Evolutionary conservation across 108 stramenopile genomes (phyloP), one percentile per base, ranked within the genome.

Genomic region (Skeletonema marinoi): DNA sequence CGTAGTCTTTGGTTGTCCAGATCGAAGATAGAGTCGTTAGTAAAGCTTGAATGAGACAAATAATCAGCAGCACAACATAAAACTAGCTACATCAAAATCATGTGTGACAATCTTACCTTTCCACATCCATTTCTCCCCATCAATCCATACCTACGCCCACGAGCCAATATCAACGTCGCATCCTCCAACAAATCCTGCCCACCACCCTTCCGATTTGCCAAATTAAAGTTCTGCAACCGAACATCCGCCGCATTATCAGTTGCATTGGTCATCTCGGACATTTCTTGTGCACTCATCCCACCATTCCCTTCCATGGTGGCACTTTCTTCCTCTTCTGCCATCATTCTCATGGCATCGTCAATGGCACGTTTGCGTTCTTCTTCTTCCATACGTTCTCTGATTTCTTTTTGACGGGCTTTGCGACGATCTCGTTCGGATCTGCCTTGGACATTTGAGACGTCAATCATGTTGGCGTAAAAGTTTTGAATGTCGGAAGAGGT

Each of bases 41-140:
- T 16, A n/a, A 46, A 46, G 3, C 0, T 16, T 46, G 14, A n/a
- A n/a, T 14, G 16, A 46, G 44, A 4, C 16, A 46, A 46, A 41
- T 35, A n/a, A n/a, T n/a, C n/a, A n/a, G n/a, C 12, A 12, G 39
- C 11, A 10, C 39, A 41, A 10, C 39, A 41, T 12, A 11, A 0
- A n/a, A 46, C 14, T 46, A 4, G 44, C 16, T 4, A 46, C 44
- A 46, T 3, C 16, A 46, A 1, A 46, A 16, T 2, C 2, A 11
- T 11, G 2, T 41, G 44, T n/a, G 2, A 63, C 59, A 95, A 71
- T 31, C 94, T 96, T 32, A 93, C 92, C 76, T 97, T 98, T 2
- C 98, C 98, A 59, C 88, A 86, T 3, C 92, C 96, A 79, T 97
- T 97, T 10, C 90, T 70, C 8, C 97, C 96, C 72, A 97, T 92